Conservation (phyloP, 2,329 filamentous ascomycete genomes). For the Pseudogymnoascus sp. region DNA sequence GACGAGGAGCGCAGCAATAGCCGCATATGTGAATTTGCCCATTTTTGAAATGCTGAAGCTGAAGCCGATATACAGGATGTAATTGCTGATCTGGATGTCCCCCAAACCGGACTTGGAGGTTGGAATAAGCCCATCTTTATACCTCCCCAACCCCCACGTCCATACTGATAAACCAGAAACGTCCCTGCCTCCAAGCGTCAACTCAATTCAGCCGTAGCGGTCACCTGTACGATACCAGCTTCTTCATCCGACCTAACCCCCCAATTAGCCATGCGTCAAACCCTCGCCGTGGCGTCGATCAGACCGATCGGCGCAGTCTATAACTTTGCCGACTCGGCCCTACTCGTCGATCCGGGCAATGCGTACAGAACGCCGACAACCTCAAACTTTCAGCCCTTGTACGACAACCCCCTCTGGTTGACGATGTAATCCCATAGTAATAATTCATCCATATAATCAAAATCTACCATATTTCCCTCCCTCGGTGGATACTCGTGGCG, state of each 20-base stretch:
- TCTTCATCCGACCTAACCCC: background rate
- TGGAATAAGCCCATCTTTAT: background rate
- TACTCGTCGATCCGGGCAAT: background rate
- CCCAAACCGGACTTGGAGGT: background rate
- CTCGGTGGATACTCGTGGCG: background rate
- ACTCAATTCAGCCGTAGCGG: background rate
- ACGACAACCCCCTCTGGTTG: too few species aligned
- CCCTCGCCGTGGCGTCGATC: background rate
- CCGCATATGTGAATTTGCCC: background rate
- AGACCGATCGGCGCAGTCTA: background rate
- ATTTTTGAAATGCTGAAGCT: background rate
- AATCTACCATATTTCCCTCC: too few species aligned
- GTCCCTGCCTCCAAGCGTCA: background rate
- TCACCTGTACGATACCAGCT: background rate
- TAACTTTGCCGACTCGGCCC: slow-evolving; percentile 3
- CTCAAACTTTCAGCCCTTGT: background rate
- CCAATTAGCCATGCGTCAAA: background rate
- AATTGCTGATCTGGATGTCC: background rate
- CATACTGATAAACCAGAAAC: background rate
- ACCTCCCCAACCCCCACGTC: background rate
- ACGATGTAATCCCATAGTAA: background rate
- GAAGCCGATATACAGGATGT: background rate
- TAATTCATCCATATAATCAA: background rate
- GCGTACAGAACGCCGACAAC: background rate
- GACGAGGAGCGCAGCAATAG: background rate